Evolutionary conservation across 2,329 filamentous ascomycete species (phyloP), one percentile per base, ranked within the genome.

Genomic region (Aureobasidium sp.): DNA sequence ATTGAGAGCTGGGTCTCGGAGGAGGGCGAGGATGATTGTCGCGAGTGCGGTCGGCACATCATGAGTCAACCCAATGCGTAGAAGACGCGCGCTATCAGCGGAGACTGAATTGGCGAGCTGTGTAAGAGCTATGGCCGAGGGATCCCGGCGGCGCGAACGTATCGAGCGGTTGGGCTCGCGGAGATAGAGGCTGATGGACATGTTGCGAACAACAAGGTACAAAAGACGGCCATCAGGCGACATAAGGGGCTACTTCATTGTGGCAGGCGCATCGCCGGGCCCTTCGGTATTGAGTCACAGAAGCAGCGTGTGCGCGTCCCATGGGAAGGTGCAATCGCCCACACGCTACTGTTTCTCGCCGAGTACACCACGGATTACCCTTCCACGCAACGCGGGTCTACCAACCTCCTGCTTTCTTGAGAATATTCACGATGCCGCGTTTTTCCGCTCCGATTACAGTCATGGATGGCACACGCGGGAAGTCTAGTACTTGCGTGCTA

Each of bases 311-410:
- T 32, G 29, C 29, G 29, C 29, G 29, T 32, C 29, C 29, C 29
- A 32, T 32, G 29, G 29, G 29, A 32, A 32, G 29, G 29, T 32
- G 7, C 29, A 7, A 32, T 32, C 11, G 38, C 38, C 38, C 19
- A 41, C 19, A 41, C 38, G 21, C 38, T 25, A 25, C 38, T 41
- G 19, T 41, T 41, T 14, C 38, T 41, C 38, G 38, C 39, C 21
- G 8, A 41, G 39, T 41, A 41, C 21, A 41, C 39, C 21, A 41
- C 6, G 14, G 39, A 41, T 17, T 41, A 41, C 25, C 10, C 21
- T 41, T 41, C 39, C 21, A 41, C 39, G 25, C 5, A 41, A 41
- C 39, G 39, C 39, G 39, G 39, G 39, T n/a, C 39, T 41, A 41
- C 25, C 21, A 25, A 41, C 39, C 39, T 32, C 39, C 39, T 41